These are phyloP conservation scores for Neofusicoccum kwambonambiense DNA, from an alignment of 2,329 filamentous ascomycete species.

Conservation along the genomic window DNA sequence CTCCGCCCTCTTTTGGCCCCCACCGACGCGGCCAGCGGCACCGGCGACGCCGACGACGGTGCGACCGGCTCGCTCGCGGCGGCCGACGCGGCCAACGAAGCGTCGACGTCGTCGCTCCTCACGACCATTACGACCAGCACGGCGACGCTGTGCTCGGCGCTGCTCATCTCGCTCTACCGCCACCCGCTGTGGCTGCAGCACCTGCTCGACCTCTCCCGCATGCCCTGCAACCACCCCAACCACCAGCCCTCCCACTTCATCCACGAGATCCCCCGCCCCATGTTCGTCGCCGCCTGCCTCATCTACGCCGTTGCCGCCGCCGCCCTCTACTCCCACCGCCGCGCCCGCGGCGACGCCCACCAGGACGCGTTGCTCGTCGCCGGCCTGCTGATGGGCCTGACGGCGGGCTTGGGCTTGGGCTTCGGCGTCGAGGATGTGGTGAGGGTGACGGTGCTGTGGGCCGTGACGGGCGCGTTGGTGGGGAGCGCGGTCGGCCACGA, in stretches of 20 bases:
- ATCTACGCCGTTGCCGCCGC: not conserved
- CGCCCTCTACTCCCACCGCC: not conserved
- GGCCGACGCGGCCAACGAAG: not conserved
- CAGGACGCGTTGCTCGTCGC: not conserved
- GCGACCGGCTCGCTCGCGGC: not conserved
- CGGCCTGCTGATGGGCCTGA: slow-evolving; percentile 3
- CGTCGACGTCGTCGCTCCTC: not conserved
- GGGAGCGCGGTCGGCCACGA: slow-evolving; percentile 1
- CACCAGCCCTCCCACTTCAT: slow-evolving; percentile 8
- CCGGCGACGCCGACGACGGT: not conserved
- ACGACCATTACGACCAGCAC: slow-evolving; percentile 7
- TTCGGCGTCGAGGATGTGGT: slow-evolving; percentile 3
- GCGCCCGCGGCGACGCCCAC: not conserved
- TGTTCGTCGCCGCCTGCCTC: not conserved
- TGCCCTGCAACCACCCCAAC: slow-evolving; percentile 1
- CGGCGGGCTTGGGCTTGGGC: not conserved
- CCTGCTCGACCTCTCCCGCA: slow-evolving; percentile 9
- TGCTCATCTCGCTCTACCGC: slow-evolving; percentile 4
- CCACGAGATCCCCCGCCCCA: slow-evolving; percentile 13
- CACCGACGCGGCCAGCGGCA: not conserved
- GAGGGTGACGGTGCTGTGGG: not conserved
- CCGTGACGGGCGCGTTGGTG: not conserved
- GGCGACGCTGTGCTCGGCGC: not conserved
- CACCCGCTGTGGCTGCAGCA: not conserved
- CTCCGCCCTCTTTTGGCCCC: slow-evolving; percentile 1